Percentiles rank a stretch among this genome's conserved stretches.
phyloP scores from a whole-genome alignment of 495 filamentous ascomycete genomes.

The Cairneyella variabilis region DNA sequence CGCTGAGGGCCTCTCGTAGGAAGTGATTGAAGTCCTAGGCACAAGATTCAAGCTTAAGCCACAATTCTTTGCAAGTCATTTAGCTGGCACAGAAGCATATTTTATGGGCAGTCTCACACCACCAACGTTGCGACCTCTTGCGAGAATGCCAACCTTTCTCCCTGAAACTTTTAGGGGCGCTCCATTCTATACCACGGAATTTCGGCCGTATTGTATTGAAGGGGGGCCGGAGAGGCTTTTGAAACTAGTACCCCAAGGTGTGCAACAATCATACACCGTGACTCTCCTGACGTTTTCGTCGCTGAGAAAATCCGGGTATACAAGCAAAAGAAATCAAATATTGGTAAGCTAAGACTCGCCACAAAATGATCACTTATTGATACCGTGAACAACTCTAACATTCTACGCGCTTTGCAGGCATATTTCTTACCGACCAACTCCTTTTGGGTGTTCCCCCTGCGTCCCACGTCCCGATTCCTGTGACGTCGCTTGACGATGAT shows the following conservation, averaged over 20 bases:
- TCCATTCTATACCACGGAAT: conserved; percentile 1
- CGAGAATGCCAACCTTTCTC: background rate
- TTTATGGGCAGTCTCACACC: background rate
- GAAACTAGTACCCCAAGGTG: background rate
- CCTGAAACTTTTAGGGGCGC: background rate
- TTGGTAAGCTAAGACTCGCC: background rate
- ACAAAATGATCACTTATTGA: background rate
- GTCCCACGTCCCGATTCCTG: background rate
- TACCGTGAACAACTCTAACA: background rate
- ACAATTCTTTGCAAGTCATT: background rate
- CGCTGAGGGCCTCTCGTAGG: background rate
- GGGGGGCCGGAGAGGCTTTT: background rate
- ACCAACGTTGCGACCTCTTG: background rate
- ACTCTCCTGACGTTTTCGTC: background rate
- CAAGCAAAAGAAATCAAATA: background rate
- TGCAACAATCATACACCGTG: background rate
- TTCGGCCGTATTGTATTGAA: background rate
- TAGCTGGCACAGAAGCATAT: background rate
- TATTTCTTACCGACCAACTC: conserved; percentile 1
- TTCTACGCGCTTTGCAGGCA: background rate
- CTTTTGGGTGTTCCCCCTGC: background rate
- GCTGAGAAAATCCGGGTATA: conserved; percentile 1
- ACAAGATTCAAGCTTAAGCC: background rate
- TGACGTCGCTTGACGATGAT: background rate
- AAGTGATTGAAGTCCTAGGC: conserved; percentile 2